phyloP scores from a whole-genome alignment of 139 green algal species.

The Mychonastes homosphaera region DNA sequence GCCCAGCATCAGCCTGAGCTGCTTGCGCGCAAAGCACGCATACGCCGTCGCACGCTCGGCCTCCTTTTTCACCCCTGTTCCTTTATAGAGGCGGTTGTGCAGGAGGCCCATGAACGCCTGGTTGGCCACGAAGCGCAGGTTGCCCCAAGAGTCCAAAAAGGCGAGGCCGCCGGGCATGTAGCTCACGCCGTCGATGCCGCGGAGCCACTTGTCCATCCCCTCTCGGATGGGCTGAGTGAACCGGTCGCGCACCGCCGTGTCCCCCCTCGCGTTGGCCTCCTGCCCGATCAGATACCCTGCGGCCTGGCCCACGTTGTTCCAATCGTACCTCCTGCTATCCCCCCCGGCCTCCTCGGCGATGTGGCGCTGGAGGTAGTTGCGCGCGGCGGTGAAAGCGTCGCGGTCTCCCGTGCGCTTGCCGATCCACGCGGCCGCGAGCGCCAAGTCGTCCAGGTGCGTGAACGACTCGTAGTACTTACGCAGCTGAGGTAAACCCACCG shows the following conservation, averaged over 20 bases:
- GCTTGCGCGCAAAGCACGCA: conserved; percentile 52
- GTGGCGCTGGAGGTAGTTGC: conserved; percentile 14
- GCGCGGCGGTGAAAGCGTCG: background rate
- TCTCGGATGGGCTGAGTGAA: conserved; percentile 6
- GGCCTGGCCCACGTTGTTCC: conserved; percentile 18
- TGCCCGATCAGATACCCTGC: conserved; percentile 14
- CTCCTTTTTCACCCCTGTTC: too few relatives aligned
- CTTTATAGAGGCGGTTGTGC: conserved; percentile 18
- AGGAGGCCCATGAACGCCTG: conserved; percentile 35
- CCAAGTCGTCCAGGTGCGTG: conserved; percentile 34
- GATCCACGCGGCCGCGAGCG: conserved; percentile 40
- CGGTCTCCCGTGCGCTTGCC: conserved; percentile 26
- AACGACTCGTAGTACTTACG: conserved; percentile 34
- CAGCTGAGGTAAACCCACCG: background rate
- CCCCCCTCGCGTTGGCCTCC: conserved; percentile 4
- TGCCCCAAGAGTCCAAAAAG: conserved; percentile 22
- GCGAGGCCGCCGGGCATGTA: conserved; percentile 10
- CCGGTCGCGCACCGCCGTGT: too few relatives aligned
- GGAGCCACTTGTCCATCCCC: conserved; percentile 3
- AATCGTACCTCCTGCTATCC: conserved; percentile 17
- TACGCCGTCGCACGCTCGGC: conserved; percentile 15
- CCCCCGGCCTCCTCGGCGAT: conserved; percentile 11
- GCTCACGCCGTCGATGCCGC: conserved; percentile 9
- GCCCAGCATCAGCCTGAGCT: conserved; percentile 53
- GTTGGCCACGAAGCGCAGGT: conserved; percentile 46